Base-by-base conservation (phyloP, 108 stramenopile species). In the Fistulifera pelliculosa region DNA sequence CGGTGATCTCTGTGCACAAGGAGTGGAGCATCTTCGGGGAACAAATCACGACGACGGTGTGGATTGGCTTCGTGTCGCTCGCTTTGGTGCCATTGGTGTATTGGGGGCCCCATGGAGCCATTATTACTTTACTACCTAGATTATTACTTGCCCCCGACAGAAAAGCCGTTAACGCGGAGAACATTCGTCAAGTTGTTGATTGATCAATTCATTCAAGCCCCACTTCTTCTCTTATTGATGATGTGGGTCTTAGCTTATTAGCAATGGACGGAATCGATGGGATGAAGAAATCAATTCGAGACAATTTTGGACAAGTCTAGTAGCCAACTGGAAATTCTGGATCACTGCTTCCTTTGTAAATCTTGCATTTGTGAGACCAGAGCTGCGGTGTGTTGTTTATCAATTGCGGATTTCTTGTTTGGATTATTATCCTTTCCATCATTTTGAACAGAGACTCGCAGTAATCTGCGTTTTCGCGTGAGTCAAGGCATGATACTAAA, bases 241-340 rank as follows among this genome's bases (percentile, higher is more conserved):
- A 61, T 73, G 50, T 14, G 23, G 50, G 51, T 10, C 43, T 73
- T 11, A 56, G 52, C 22, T 47, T 68, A 42, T 41, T 73, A 47
- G 50, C 63, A 19, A 53, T 61, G 1, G 26, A 53, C 5, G 58
- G 64, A 24, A 41, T 59, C 0, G 40, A 48, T 16, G 66, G 62
- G 19, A 50, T 68, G 6, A 49, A 35, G 28, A 23, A 59, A 7
- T 52, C 67, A 40, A 38, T 73, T 38, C 14, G 35, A 25, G 41
- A 49, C 13, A 47, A 19, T 73, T 57, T 27, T 28, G 49, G 41
- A 40, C 53, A 13, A 40, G 66, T 1, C 41, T 73, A 39, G 41
- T 68, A 10, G 58, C 69, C 2, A 73, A 73, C 67, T 73, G 70
- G 72, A 66, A 73, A 57, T 56, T 73, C 18, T 73, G 72, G 72